These are phyloP conservation scores for Castanea crenata DNA, from an alignment of 306 rosid species.

Conservation along the genomic window DNA sequence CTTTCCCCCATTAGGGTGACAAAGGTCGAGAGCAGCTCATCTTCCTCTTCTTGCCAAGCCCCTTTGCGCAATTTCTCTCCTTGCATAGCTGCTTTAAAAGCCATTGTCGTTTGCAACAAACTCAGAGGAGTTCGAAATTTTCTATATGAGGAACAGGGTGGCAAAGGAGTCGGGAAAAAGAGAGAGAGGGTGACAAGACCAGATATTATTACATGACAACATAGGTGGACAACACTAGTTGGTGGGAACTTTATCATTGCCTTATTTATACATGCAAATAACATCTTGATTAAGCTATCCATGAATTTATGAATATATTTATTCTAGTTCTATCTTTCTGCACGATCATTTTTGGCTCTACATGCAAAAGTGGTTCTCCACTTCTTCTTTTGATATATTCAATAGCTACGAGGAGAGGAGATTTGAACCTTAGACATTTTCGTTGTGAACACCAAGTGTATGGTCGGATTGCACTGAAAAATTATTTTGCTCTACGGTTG, in stretches of 20 bases:
- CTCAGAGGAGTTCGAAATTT: constrained; percentile 4
- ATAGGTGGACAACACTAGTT: constrained; percentile 41
- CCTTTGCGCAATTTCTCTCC: constrained; percentile 54
- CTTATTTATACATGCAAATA: constrained; percentile 19
- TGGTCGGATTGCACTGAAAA: too few species aligned
- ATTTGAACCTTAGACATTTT: too few species aligned
- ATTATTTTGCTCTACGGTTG: too few species aligned
- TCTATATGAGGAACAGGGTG: constrained; percentile 15
- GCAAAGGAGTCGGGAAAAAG: constrained; percentile 19
- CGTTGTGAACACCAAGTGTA: too few species aligned
- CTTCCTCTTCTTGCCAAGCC: constrained; percentile 73
- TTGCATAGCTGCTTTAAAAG: constrained; percentile 31
- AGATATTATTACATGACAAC: constrained; percentile 30
- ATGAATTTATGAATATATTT: not conserved
- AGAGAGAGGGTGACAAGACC: constrained; percentile 28
- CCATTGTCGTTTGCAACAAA: constrained; percentile 16
- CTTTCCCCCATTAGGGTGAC: constrained; percentile 53
- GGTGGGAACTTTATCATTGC: constrained; percentile 65
- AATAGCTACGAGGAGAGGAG: too few species aligned
- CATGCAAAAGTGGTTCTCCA: constrained; percentile 16
- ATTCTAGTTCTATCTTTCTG: constrained; percentile 19
- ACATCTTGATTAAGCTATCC: constrained; percentile 36
- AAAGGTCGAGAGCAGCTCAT: constrained; percentile 47
- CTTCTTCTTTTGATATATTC: not conserved
- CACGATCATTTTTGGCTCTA: constrained; percentile 38